Base-by-base conservation (phyloP, 2,329 filamentous ascomycete genomes). In the Blastomyces parvus region DNA sequence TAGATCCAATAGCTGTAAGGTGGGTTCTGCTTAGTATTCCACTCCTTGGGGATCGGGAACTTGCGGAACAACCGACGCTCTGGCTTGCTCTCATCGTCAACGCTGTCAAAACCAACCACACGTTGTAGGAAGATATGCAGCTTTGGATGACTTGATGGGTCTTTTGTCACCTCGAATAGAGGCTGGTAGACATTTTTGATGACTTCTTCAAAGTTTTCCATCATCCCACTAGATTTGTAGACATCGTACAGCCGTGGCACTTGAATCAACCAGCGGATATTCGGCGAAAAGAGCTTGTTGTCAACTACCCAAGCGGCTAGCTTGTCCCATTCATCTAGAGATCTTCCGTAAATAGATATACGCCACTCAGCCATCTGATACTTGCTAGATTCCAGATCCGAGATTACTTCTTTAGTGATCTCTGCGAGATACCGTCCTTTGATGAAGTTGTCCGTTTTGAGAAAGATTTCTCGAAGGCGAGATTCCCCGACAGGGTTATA, bases 291-390 rank as follows among this genome's bases (percentile, higher is more conserved):
- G 52, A 99, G 83, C 78, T 97, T 97, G 80, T 97, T 96, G 79
- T 97, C 93, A 19, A 97, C 86, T 8, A 99, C 91, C 94, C 94
- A 99, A 2, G 89, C 90, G 3, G 94, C 94, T 60, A 99, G 84
- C 73, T 96, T 99, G 72, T 97, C 93, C 94, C 94, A 99, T 75
- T 99, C 94, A 66, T 96, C 88, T 50, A 96, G 83, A 2, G 88
- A 89, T 73, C 91, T 89, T 66, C 94, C 94, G 71, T 99, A 99
- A 67, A 99, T 91, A 30, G 92, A 97, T 68, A 99, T 96, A 53
- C 94, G 91, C 92, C 95, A 99, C 78, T 99, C 94, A 1, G 94
- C 94, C 89, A 99, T 97, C 74, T 99, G 94, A 72, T 99, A 99
- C 75, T 99, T 99, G 84, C 92, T 97, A 59, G 93, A 96, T 76